These are phyloP conservation scores for Debaryomyces udenii DNA, from an alignment of 1,139 yeast genomes.

Conservation along the genomic window DNA sequence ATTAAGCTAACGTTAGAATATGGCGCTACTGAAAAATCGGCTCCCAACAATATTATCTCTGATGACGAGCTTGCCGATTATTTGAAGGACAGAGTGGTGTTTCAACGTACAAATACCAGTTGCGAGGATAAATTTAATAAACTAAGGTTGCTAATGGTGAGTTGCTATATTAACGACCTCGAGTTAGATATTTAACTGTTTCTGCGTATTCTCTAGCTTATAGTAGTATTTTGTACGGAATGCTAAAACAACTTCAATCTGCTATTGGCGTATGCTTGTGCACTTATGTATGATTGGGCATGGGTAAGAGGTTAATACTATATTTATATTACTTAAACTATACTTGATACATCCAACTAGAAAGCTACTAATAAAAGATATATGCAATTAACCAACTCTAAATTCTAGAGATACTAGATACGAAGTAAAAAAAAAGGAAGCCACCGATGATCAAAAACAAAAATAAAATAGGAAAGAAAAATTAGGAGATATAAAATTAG, in stretches of 20 bases:
- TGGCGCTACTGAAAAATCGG: not conserved
- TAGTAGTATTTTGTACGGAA: not conserved
- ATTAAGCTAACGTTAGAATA: constrained; percentile 8
- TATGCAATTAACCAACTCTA: constrained; percentile 6
- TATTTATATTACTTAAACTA: too few species aligned
- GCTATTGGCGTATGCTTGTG: too few species aligned
- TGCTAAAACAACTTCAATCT: too few species aligned
- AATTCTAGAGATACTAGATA: constrained; percentile 7
- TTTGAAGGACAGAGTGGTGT: constrained; percentile 10
- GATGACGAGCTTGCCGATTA: constrained; percentile 11
- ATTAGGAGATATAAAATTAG: constrained; percentile 5
- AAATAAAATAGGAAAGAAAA: constrained; percentile 9
- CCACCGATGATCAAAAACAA: constrained; percentile 6
- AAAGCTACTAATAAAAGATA: constrained; percentile 3
- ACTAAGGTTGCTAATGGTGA: constrained; percentile 5
- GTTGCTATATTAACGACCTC: constrained; percentile 14
- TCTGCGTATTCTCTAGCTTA: not conserved
- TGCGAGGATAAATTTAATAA: constrained; percentile 2
- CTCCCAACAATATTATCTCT: constrained; percentile 1
- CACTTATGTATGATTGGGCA: too few species aligned
- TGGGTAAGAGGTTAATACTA: too few species aligned
- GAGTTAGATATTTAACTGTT: constrained; percentile 12
- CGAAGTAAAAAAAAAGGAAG: constrained; percentile 9
- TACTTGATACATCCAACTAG: too few species aligned
- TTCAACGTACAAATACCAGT: constrained; percentile 1